A percentile compares a stretch with the other conserved stretches of the same genome.
Conservation (phyloP, 2,329 filamentous ascomycete genomes). For the Colletotrichum brevisporum region DNA sequence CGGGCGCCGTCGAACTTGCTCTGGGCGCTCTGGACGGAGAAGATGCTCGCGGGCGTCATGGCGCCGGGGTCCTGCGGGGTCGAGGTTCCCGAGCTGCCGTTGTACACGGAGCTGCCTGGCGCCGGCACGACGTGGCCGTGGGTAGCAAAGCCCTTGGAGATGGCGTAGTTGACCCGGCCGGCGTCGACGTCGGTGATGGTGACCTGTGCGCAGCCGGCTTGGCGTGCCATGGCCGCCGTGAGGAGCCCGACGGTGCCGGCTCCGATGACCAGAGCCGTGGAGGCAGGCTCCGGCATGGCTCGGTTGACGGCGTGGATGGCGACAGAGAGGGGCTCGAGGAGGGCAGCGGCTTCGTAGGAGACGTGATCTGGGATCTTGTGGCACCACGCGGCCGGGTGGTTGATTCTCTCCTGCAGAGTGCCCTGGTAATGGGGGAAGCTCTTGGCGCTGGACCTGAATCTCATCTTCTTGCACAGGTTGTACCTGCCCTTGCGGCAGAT, state of each 20-base stretch:
- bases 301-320: constrained; percentile 74
- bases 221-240: constrained; percentile 73
- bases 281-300: constrained; percentile 64
- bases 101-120: constrained; percentile 59
- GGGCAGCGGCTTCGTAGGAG: constrained; percentile 71
- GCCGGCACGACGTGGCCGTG: constrained; percentile 69
- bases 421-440: constrained; percentile 75
- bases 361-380: constrained; percentile 74
- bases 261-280: constrained; percentile 74
- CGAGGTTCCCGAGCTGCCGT: constrained; percentile 59
- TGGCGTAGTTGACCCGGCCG: constrained; percentile 71
- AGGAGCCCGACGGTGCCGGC: constrained; percentile 75
- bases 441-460: constrained; percentile 74
- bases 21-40: constrained; percentile 62
- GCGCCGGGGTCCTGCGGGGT: constrained; percentile 59
- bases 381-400: constrained; percentile 74
- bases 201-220: constrained; percentile 71
- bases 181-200: constrained; percentile 73
- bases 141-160: constrained; percentile 71
- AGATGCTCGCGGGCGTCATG: constrained; percentile 61
- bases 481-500: constrained; percentile 69
- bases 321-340: constrained; percentile 74
- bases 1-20: constrained; percentile 67
- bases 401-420: constrained; percentile 73
- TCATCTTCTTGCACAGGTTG: constrained; percentile 74